Base-by-base conservation (phyloP, 345 rosid species). In the Capsella bursapastoris region DNA sequence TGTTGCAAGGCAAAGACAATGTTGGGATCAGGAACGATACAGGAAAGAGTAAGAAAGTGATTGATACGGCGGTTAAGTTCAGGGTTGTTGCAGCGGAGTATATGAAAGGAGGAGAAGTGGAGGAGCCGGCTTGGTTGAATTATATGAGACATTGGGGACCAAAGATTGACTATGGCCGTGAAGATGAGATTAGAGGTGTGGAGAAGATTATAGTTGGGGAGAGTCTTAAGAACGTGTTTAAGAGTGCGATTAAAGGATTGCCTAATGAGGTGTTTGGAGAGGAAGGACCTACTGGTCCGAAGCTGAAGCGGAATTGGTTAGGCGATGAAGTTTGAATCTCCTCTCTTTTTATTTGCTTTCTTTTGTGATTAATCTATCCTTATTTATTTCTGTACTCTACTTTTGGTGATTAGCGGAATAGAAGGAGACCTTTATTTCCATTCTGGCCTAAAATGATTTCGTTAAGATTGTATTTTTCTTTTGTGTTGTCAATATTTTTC, bases 231-330 rank as follows among this genome's bases (percentile, higher is more conserved):
- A 72, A 80, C 14, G 78, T 59, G 27, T 88, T 92, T 53, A 73
- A 68, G 50, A 81, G 77, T 65, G 56, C 84, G 16, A 56, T 90
- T 28, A 79, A 78, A 31, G 73, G 86, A 55, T 69, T 89, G 58
- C 95, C 97, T 11, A 76, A 74, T 31, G 90, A 90, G 73, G 76
- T 87, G 14, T 65, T 82, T 1, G 91, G 95, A 8, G 84, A 92
- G 79, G 94, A 92, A 55, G 96, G 98, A 59, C 96, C 98, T 2
- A 88, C 92, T 0, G 96, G 96, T 53, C 96, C 98, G 4, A 90
- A 88, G 77, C 40, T 77, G 40, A 90, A 90, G 65, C 31, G 68
- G 8, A 90, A 50, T 62, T 92, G 94, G 96, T 48, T 34, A 27
- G 91, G 86, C 1, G 92, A 91, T 64, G 97, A 89, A 75, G 60